Conservation (phyloP, 2,329 filamentous ascomycete species). For the Trichocomaceae sp. region DNA sequence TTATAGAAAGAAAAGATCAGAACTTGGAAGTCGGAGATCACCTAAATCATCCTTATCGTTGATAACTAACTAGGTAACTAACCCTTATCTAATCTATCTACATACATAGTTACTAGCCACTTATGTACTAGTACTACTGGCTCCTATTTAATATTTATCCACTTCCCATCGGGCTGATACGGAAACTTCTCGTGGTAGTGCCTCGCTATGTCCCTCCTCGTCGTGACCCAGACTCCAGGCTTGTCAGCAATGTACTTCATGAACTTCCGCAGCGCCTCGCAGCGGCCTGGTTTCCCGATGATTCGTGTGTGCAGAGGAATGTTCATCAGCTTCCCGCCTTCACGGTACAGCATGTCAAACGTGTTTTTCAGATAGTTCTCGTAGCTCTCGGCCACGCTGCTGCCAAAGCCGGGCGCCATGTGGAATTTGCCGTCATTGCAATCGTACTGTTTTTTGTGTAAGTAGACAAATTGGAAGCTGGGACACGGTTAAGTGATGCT, state of each 20-base stretch:
- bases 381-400: constrained; percentile 37
- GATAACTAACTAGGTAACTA: too few relatives aligned
- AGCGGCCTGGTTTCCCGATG: constrained; percentile 48
- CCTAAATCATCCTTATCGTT: too few relatives aligned
- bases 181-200: constrained; percentile 37
- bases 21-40: too few relatives aligned
- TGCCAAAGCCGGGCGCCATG: constrained; percentile 34
- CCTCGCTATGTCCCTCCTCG: constrained; percentile 37
- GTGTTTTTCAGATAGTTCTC: constrained; percentile 40
- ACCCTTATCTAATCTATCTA: too few relatives aligned
- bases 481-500: background rate
- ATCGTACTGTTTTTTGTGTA: constrained; percentile 36
- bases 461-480: background rate
- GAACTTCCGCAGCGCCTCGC: constrained; percentile 43
- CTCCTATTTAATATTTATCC: background rate
- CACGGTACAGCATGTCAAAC: constrained; percentile 50
- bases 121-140: too few relatives aligned
- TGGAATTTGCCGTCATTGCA: constrained; percentile 50
- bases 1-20: too few relatives aligned
- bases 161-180: constrained; percentile 19
- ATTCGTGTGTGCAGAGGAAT: constrained; percentile 50
- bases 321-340: constrained; percentile 54
- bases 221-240: constrained; percentile 41
- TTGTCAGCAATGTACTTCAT: constrained; percentile 48
- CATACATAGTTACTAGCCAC: too few relatives aligned